Percentiles rank a stretch among this genome's conserved stretches.
These are phyloP conservation scores for Pelargonium cotyledonis DNA, from an alignment of 441 rosid species.

Conservation along the genomic window DNA sequence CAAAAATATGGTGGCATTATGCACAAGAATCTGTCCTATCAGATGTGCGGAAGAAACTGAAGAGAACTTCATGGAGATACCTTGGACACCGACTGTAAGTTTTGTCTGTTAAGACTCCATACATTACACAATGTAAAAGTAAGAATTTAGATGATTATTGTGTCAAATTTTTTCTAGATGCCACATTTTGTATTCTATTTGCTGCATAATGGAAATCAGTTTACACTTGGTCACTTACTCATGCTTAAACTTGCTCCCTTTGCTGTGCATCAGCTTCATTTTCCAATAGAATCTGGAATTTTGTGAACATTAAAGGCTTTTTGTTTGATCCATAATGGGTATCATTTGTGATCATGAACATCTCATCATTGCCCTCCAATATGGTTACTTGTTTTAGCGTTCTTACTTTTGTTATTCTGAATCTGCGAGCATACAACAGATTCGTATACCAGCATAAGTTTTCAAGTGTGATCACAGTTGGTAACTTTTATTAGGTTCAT, in stretches of 20 bases:
- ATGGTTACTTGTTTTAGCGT: not conserved
- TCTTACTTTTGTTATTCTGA: not conserved
- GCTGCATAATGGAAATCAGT: not conserved
- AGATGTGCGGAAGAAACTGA: slow-evolving; percentile 68
- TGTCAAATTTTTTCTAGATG: slow-evolving; percentile 2
- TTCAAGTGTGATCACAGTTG: slow-evolving; percentile 7
- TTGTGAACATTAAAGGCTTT: not conserved
- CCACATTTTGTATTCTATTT: not conserved
- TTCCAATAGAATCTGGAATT: not conserved
- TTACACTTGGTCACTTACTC: not conserved
- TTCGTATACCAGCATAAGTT: not conserved
- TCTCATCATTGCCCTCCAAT: not conserved
- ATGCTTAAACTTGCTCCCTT: not conserved
- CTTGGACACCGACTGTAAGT: slow-evolving; percentile 76
- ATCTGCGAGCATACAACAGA: not conserved
- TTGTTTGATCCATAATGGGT: not conserved
- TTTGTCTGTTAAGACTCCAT: slow-evolving; percentile 4
- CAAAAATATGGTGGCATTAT: slow-evolving; percentile 81
- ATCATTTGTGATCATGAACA: not conserved
- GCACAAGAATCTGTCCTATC: slow-evolving; percentile 74
- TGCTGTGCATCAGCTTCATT: not conserved
- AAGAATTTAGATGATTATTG: not conserved
- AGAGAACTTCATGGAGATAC: slow-evolving; percentile 85
- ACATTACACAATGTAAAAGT: not conserved
- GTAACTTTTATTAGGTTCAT: not conserved